Conservation (phyloP, 345 rosid species). For the Aquilaria sinensis region DNA sequence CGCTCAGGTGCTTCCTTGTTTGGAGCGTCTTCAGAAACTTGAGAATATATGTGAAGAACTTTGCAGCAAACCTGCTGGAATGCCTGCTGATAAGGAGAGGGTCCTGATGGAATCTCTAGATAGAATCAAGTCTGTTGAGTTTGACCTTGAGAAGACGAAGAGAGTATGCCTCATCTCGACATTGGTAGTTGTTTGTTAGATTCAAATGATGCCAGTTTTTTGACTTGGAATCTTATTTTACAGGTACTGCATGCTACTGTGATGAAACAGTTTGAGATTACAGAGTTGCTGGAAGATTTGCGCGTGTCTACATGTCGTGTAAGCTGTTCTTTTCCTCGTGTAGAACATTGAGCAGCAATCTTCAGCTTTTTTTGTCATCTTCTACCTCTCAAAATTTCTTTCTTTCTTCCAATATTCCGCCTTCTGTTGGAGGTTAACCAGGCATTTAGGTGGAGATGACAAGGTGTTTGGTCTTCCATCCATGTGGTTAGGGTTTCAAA, state of each 20-base stretch:
- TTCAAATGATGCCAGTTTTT: not conserved
- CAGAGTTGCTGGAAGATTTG: conserved; percentile 50
- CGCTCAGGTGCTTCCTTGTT: conserved; percentile 49
- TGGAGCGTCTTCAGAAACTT: conserved; percentile 68
- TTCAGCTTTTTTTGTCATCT: too few species aligned
- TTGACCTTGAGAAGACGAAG: conserved; percentile 87
- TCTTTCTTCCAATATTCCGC: too few species aligned
- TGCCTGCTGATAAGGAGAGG: conserved; percentile 80
- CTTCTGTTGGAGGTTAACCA: too few species aligned
- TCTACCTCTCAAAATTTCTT: too few species aligned
- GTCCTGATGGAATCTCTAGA: conserved; percentile 74
- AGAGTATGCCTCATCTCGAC: conserved; percentile 35
- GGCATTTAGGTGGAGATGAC: too few species aligned
- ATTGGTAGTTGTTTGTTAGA: not conserved
- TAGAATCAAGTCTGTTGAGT: conserved; percentile 81
- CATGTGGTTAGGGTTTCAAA: too few species aligned
- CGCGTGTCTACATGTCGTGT: conserved; percentile 55
- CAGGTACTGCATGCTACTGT: conserved; percentile 75
- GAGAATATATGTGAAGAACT: conserved; percentile 64
- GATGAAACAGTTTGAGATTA: conserved; percentile 72
- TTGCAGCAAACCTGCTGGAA: conserved; percentile 52
- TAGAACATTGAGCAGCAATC: too few species aligned
- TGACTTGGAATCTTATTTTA: conserved; percentile 7
- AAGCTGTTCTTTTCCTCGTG: conserved; percentile 22
- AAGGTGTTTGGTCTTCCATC: too few species aligned